Evolutionary conservation across 164 flowering plant genomes (phyloP).

Genomic region (Vitis labrusca): DNA sequence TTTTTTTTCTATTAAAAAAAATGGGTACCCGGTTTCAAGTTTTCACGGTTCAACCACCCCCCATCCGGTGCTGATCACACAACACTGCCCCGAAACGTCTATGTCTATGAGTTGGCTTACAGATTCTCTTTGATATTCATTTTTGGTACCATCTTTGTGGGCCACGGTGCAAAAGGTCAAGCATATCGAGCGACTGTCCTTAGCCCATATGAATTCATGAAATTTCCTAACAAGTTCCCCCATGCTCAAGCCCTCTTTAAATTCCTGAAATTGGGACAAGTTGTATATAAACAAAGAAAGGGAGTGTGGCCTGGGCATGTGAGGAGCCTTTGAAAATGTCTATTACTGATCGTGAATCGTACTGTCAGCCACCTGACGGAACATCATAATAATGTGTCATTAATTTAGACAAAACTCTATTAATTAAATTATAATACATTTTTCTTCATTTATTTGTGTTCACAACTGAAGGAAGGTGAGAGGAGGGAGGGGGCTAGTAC

Average conservation of each 20-base stretch:
- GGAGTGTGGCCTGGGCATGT: conserved; percentile 23
- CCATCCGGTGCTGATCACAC: too few relatives aligned
- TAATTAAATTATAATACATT: not conserved
- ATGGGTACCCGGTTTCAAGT: too few relatives aligned
- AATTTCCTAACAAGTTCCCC: conserved; percentile 19
- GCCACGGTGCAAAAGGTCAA: conserved; percentile 7
- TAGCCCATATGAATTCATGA: not conserved
- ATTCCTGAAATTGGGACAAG: conserved; percentile 12
- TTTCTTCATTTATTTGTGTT: not conserved
- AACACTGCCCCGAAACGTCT: too few relatives aligned
- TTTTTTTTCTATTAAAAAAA: too few relatives aligned
- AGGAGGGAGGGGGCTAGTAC: conserved; percentile 23
- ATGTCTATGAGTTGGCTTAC: too few relatives aligned
- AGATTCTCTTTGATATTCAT: not conserved
- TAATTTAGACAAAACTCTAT: not conserved
- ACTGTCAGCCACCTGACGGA: conserved; percentile 19
- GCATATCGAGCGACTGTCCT: not conserved
- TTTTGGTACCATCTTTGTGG: not conserved
- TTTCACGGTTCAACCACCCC: too few relatives aligned
- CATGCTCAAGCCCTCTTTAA: conserved; percentile 4
- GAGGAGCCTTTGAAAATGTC: conserved; percentile 3
- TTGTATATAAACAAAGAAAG: not conserved
- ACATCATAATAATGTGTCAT: not conserved
- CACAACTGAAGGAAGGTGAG: conserved; percentile 10
- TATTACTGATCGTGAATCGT: conserved; percentile 9